Percentiles rank a stretch among this genome's conserved stretches.
These are phyloP conservation scores for Cyclotella sp. DNA, from an alignment of 108 stramenopile genomes.

Conservation along the genomic window DNA sequence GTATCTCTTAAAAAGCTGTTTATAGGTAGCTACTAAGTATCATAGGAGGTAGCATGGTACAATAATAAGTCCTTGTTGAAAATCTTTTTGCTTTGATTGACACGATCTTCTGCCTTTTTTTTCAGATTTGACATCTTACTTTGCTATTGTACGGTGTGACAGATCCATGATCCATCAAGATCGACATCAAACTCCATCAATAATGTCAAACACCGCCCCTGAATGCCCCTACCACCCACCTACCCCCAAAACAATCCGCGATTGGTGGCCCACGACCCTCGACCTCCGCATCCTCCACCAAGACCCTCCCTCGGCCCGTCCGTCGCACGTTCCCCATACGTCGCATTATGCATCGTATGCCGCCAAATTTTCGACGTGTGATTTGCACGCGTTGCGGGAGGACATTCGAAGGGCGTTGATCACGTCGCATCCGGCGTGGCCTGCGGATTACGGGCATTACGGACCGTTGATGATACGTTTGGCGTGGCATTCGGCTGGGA, in stretches of 20 bases:
- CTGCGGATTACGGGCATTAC: constrained; percentile 79
- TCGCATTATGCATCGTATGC: constrained; percentile 52
- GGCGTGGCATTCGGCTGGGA: constrained; percentile 77
- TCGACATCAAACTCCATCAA: no score
- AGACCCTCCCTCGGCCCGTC: constrained; percentile 51
- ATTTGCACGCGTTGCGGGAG: constrained; percentile 53
- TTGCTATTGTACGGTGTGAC: no score
- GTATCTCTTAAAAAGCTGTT: no score
- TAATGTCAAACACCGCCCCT: neutral
- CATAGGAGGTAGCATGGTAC: no score
- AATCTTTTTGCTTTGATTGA: no score
- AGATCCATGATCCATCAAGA: no score
- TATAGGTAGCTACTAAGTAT: no score
- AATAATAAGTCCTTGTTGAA: no score
- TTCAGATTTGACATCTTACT: no score
- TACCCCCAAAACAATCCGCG: constrained; percentile 40
- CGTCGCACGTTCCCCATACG: constrained; percentile 41
- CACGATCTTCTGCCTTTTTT: no score
- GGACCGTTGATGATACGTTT: constrained; percentile 76
- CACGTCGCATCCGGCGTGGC: constrained; percentile 66
- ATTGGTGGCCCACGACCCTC: constrained; percentile 78
- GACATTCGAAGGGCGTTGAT: constrained; percentile 64
- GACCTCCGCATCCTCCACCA: constrained; percentile 63
- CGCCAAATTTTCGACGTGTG: constrained; percentile 50
- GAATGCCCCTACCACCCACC: constrained; percentile 38